Evolutionary conservation across 2,329 filamentous ascomycete species (phyloP).

Genomic region (Penicillium sp.): DNA sequence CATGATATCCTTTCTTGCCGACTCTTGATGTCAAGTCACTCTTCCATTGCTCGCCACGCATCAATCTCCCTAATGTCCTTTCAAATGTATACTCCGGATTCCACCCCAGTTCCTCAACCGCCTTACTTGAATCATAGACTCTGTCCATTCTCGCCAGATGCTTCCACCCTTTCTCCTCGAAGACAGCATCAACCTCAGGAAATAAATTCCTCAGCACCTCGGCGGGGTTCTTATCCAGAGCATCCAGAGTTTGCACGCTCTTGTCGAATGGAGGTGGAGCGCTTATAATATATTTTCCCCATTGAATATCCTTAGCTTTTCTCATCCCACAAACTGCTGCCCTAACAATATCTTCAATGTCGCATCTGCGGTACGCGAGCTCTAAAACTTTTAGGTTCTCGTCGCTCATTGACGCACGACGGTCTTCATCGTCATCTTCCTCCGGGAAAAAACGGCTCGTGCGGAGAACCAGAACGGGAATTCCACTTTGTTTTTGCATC

Average conservation of each 20-base stretch:
- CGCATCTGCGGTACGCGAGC: constrained; percentile 12
- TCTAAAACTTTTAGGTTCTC: constrained; percentile 15
- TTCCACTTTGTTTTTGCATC: constrained; percentile 11
- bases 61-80: constrained; percentile 1
- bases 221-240: not conserved
- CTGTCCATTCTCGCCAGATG: constrained; percentile 13
- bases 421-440: constrained; percentile 14
- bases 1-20: constrained; percentile 5
- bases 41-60: not conserved
- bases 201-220: not conserved
- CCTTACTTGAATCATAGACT: constrained; percentile 16
- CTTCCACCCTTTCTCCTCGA: constrained; percentile 13
- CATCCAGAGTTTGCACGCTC: not conserved
- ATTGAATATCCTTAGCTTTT: constrained; percentile 1
- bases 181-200: constrained; percentile 6
- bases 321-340: constrained; percentile 8
- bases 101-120: constrained; percentile 11
- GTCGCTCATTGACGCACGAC: constrained; percentile 12
- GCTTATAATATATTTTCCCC: constrained; percentile 6
- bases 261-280: not conserved
- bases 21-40: constrained; percentile 3
- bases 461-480: constrained; percentile 6
- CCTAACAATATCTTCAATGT: constrained; percentile 16
- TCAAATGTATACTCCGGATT: constrained; percentile 10
- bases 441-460: constrained; percentile 16